These are phyloP conservation scores for Cyclotella distinguenda DNA, from an alignment of 108 stramenopile genomes.

Conservation along the genomic window DNA sequence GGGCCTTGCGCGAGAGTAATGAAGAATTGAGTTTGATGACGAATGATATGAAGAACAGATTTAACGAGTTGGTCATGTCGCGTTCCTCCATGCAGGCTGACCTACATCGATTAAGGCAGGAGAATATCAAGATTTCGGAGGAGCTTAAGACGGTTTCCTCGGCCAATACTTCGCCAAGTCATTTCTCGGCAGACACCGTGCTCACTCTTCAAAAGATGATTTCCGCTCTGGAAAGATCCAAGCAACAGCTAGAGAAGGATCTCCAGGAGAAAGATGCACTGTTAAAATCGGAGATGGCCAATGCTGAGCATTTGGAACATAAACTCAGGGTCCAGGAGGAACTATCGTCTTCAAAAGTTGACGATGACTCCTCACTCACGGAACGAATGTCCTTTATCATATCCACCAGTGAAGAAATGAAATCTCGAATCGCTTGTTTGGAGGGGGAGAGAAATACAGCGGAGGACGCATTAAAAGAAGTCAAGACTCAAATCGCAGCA, in stretches of 20 bases:
- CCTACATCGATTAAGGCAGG: not conserved
- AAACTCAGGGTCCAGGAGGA: slow-evolving; percentile 1
- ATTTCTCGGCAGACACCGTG: slow-evolving; percentile 8
- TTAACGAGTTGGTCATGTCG: slow-evolving; percentile 2
- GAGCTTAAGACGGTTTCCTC: not conserved
- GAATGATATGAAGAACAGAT: not conserved
- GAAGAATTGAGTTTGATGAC: not conserved
- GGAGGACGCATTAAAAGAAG: slow-evolving; percentile 1
- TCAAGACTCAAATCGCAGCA: slow-evolving; percentile 1
- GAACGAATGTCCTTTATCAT: not conserved
- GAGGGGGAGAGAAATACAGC: slow-evolving; percentile 13
- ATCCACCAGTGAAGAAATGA: slow-evolving; percentile 10
- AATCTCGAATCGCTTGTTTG: slow-evolving; percentile 11
- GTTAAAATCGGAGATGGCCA: slow-evolving; percentile 6
- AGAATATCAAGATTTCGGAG: not conserved
- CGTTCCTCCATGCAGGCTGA: not conserved
- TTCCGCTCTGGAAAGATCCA: slow-evolving; percentile 2
- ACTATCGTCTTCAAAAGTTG: not conserved
- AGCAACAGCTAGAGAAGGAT: not conserved
- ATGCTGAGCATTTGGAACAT: slow-evolving; percentile 1
- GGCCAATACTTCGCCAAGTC: not conserved
- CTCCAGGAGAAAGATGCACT: slow-evolving; percentile 1
- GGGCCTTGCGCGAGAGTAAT: not conserved
- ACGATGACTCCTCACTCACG: slow-evolving; percentile 1
- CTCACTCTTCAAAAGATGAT: slow-evolving; percentile 16